A percentile compares a stretch with the other conserved stretches of the same genome.
These are phyloP conservation scores for Porphyrellus cyaneotinctus DNA, from an alignment of 768 basidiomycete genomes.

Conservation along the genomic window DNA sequence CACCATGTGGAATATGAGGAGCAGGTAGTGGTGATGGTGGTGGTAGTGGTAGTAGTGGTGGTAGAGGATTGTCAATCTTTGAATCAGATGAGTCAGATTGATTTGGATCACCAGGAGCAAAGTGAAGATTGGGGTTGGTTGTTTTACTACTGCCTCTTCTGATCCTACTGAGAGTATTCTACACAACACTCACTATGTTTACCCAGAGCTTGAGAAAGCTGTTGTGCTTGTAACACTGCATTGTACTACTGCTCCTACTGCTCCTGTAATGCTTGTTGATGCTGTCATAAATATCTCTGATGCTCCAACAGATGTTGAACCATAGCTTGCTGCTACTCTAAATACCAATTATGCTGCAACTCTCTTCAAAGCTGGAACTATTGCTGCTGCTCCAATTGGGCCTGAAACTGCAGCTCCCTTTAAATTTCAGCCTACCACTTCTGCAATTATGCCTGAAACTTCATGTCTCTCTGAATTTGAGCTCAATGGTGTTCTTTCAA, in stretches of 20 bases:
- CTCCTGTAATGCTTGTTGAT: not conserved
- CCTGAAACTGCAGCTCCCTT: too few species aligned
- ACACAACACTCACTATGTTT: not conserved
- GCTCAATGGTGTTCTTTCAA: too few species aligned
- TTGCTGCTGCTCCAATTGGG: too few species aligned
- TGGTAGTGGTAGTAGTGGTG: not conserved
- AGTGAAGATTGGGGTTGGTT: not conserved
- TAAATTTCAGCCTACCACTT: too few species aligned
- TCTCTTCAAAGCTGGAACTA: too few species aligned
- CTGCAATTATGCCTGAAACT: too few species aligned
- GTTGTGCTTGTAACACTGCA: not conserved
- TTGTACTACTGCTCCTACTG: not conserved
- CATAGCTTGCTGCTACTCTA: not conserved
- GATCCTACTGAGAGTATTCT: slow-evolving; percentile 3
- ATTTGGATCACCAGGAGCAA: not conserved
- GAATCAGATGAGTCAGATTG: not conserved
- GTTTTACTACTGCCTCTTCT: not conserved
- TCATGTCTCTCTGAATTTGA: too few species aligned
- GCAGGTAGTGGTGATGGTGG: not conserved
- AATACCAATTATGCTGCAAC: too few species aligned
- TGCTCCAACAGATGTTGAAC: not conserved
- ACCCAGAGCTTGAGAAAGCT: not conserved
- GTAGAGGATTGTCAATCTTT: not conserved
- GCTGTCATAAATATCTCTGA: not conserved
- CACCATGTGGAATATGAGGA: slow-evolving; percentile 2